Evolutionary conservation across 179 eudicot species (phyloP).

Genomic region (Corrigiola litoralis): DNA sequence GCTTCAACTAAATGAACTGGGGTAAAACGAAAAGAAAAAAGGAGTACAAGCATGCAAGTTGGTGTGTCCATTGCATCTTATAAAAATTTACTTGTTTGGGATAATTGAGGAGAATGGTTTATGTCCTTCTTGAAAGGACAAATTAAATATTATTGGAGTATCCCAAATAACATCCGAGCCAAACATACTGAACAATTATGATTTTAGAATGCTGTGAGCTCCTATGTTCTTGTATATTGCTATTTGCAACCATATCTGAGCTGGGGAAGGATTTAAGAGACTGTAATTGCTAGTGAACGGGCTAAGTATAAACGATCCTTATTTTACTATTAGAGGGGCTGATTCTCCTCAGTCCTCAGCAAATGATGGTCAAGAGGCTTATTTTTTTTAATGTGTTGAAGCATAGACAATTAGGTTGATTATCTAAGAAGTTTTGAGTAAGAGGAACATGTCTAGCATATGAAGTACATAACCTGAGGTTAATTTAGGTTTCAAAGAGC

Average conservation of each 20-base stretch:
- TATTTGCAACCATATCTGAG: not conserved
- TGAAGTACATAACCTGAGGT: too few species aligned
- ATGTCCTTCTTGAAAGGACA: not conserved
- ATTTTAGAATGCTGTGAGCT: not conserved
- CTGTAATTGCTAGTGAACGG: too few species aligned
- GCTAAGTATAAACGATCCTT: too few species aligned
- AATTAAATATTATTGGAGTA: not conserved
- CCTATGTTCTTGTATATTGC: not conserved
- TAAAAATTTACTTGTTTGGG: not conserved
- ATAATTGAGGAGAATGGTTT: not conserved
- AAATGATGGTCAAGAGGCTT: not conserved
- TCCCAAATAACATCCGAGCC: not conserved
- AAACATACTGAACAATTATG: not conserved
- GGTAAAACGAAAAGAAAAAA: not conserved
- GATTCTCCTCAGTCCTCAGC: too few species aligned
- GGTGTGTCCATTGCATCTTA: not conserved
- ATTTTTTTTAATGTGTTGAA: not conserved
- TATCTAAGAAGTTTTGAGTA: not conserved
- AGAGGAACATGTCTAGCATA: not conserved
- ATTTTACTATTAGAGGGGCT: too few species aligned
- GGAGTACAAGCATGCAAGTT: not conserved
- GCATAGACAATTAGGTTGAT: not conserved
- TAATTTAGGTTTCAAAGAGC: too few species aligned
- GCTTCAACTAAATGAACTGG: not conserved
- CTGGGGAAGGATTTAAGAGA: not conserved